These are phyloP conservation scores for Miscanthus lutarioriparius DNA, from an alignment of 176 grass and related monocot genomes.

Conservation along the genomic window DNA sequence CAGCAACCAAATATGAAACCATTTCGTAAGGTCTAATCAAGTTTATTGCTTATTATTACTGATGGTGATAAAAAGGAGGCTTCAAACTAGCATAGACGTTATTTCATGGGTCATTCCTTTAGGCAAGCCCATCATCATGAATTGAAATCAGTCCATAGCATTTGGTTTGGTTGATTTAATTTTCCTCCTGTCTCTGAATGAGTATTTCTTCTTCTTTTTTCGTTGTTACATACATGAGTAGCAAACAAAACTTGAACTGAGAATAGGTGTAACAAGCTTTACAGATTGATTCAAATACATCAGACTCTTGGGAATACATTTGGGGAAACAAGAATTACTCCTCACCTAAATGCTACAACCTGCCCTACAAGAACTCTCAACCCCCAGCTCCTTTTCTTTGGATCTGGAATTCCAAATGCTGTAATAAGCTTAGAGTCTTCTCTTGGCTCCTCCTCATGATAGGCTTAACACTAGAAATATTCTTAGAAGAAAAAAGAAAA, in stretches of 20 bases:
- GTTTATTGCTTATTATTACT: not conserved
- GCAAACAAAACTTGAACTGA: not conserved
- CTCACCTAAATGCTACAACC: no score
- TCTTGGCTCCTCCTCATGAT: no score
- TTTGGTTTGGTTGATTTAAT: not conserved
- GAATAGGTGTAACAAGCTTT: no score
- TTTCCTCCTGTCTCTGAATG: not conserved
- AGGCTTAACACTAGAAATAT: no score
- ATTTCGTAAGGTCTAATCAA: not conserved
- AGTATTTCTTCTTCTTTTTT: not conserved
- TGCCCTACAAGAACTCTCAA: no score
- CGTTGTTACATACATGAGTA: not conserved
- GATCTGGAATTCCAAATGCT: no score
- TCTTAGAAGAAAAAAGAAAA: no score
- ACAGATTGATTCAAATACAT: no score
- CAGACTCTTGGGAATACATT: no score
- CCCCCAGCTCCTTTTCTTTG: no score
- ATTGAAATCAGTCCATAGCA: not conserved
- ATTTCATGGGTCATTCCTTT: constrained; percentile 36
- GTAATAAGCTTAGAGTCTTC: no score
- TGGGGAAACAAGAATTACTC: no score
- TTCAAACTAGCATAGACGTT: not conserved
- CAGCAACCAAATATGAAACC: not conserved
- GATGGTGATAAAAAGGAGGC: not conserved
- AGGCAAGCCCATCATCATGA: not conserved